Evolutionary conservation across 257 asterid genomes (phyloP), one percentile per base, ranked within the genome.

Genomic region (Solanum peruvianum): DNA sequence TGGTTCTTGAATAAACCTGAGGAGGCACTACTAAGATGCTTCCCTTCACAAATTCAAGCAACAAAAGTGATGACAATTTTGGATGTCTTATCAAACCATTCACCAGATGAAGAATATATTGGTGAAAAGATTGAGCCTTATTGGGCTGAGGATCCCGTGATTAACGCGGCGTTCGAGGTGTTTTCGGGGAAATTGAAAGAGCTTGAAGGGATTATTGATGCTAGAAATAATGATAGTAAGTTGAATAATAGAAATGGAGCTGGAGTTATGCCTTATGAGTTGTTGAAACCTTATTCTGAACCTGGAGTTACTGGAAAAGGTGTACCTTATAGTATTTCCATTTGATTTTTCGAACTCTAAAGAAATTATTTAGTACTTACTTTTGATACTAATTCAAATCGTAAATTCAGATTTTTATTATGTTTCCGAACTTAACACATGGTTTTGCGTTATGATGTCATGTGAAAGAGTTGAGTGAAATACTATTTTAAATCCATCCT

Each of bases 251-350:
- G 98, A 58, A n/a, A 83, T 4, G 98, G 99, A n/a, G 98, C 98
- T 70, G 99, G 99, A 14, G 75, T 95, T 21, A 86, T 94, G 87
- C 96, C 98, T 0, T 96, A 96, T 62, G 91, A 92, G 89, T 95
- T 96, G 25, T 83, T 96, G 44, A 94, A 93, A 87, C 98, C 99
- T 11, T 91, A 3, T 87, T 95, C 98, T 67, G 92, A 83, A 7
- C 39, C 94, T 18, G 99, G 98, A 2, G 97, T 95, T 49, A 96
- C 99, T 0, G 94, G 95, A n/a, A 90, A 84, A 75, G 99, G 99
- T 76, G 91, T 96, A 31, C 99, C 98, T 0, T 91, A 93, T 58
- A 96, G 99, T 84, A 90, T 95, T 87, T 96, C 98, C 33, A 96
- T 96, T 83, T 96, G 91, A 91, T 78, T 25, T n/a, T 27, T 15